Evolutionary conservation across 2,329 filamentous ascomycete species (phyloP).

Genomic region (Ophiostoma perfectum): DNA sequence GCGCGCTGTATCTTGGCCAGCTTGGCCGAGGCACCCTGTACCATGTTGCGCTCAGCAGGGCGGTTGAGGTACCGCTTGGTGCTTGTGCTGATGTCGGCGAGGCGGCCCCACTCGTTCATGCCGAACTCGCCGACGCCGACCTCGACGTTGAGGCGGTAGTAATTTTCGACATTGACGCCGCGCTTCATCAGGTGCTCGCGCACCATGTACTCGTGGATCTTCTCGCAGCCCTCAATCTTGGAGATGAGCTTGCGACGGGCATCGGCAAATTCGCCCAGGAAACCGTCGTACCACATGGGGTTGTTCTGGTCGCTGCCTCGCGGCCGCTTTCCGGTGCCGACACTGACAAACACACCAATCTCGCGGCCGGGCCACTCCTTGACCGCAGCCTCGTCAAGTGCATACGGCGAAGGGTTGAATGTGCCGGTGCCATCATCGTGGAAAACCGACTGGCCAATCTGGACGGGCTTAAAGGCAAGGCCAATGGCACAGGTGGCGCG

Average conservation of each 20-base stretch:
- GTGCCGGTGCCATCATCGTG: slow-evolving; percentile 87
- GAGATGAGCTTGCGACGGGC: slow-evolving; percentile 75
- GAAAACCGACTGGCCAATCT: slow-evolving; percentile 88
- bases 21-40: slow-evolving; percentile 69
- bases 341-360: slow-evolving; percentile 83
- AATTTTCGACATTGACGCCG: slow-evolving; percentile 80
- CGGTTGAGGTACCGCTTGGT: slow-evolving; percentile 78
- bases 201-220: slow-evolving; percentile 80
- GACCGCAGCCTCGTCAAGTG: slow-evolving; percentile 81
- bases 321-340: slow-evolving; percentile 86
- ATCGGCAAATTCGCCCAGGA: slow-evolving; percentile 88
- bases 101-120: slow-evolving; percentile 95
- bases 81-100: slow-evolving; percentile 92
- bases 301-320: slow-evolving; percentile 60
- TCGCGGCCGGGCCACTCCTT: slow-evolving; percentile 96
- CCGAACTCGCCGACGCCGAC: slow-evolving; percentile 94
- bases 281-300: slow-evolving; percentile 88
- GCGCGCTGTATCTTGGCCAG: slow-evolving; percentile 77
- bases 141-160: slow-evolving; percentile 95
- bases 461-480: slow-evolving; percentile 91
- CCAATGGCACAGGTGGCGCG: slow-evolving; percentile 89
- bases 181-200: slow-evolving; percentile 70
- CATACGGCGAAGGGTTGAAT: slow-evolving; percentile 82
- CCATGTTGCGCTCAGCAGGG: slow-evolving; percentile 69
- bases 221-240: slow-evolving; percentile 94